Evolutionary conservation across 345 rosid genomes (phyloP).

Genomic region (Chamaenerion angustifolium): DNA sequence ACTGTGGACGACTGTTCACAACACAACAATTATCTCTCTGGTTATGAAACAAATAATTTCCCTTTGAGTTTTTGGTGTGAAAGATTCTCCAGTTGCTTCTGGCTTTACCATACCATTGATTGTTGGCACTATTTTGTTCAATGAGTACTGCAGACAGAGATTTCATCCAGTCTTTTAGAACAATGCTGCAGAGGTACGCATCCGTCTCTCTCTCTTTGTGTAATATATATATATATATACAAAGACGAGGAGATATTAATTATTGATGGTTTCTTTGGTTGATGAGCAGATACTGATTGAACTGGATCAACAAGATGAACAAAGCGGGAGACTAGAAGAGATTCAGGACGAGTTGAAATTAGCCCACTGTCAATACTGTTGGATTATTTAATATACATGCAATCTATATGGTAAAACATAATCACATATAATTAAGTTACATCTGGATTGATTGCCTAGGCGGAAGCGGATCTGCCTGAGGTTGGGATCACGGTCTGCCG

Average conservation of each 20-base stretch:
- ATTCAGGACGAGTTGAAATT: conserved; percentile 26
- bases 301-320: conserved; percentile 76
- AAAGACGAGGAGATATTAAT: no score
- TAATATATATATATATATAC: no score
- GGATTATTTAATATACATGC: no score
- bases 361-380: conserved; percentile 83
- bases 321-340: conserved; percentile 39
- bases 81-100: conserved; percentile 45
- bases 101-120: conserved; percentile 71
- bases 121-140: conserved; percentile 57
- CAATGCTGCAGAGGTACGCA: conserved; percentile 54
- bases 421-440: no score
- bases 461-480: no score
- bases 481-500: no score
- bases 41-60: conserved; percentile 75
- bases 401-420: no score
- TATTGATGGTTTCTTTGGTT: background rate
- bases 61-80: conserved; percentile 70
- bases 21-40: conserved; percentile 71
- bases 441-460: no score
- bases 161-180: conserved; percentile 60
- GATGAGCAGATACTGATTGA: conserved; percentile 39
- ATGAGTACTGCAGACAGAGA: conserved; percentile 67
- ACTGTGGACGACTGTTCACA: conserved; percentile 80
- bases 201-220: no score